Base-by-base conservation (phyloP, 164 flowering plant species). In the Malania oleifera region DNA sequence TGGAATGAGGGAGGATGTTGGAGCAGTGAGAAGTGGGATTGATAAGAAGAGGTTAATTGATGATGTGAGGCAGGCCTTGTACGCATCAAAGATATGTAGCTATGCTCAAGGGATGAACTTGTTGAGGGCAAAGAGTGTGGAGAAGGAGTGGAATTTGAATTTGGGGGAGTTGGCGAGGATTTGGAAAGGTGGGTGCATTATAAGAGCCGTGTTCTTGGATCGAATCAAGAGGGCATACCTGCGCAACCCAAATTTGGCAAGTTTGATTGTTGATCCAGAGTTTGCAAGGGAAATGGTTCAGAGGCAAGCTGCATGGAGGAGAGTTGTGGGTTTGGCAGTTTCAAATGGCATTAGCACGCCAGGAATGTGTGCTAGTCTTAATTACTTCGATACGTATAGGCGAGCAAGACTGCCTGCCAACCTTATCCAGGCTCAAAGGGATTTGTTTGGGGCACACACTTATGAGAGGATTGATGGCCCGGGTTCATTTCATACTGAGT, bases 131-230 rank as follows among this genome's bases (percentile, higher is more conserved):
- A 78, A 78, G 80, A 73, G 82, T 35, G 51, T 35, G 2, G 77
- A 75, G 60, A 71, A 71, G 24, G 72, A 64, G 0, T 78, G 82
- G 82, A 54, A 60, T 29, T 68, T 78, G 77, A 64, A 75, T 54
- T 64, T 78, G n/a, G 82, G 80, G 0, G 82, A 78, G 66, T 15
- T 78, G 61, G 82, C 82, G 0, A 70, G 82, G 70, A 78, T 78
- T 46, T 78, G 82, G 82, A 78, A 78, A 64, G 82, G 82, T 19
- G 82, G 82, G 41, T 78, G 82, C 27, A 78, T 78, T 25, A 78
- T 78, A 1, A 68, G 82, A 31, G 82, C 82, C 0, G 80, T 75
- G 62, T 75, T 78, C 27, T 64, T 78, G 70, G 80, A 78, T 39
- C 49, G 80, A 59, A 78, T 78, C 63, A 75, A 75, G 78, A 64